Percentiles rank a stretch among this genome's conserved stretches.
Evolutionary conservation across 441 rosid genomes (phyloP).

Genomic region (Brassica hybrid): DNA sequence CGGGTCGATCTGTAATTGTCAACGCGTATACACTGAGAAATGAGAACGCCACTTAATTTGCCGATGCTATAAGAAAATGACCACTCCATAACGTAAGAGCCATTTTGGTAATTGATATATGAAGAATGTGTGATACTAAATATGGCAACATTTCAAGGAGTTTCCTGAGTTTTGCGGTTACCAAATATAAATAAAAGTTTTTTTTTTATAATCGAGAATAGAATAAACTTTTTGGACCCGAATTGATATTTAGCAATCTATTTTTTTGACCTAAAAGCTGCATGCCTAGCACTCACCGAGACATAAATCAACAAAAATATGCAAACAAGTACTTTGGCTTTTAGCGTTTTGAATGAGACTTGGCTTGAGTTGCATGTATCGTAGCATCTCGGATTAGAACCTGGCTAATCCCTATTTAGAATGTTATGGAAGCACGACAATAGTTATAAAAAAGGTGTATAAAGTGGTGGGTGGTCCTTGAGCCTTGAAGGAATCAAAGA

Average conservation of each 20-base stretch:
- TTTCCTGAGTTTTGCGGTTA: background rate
- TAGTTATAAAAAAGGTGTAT: background rate
- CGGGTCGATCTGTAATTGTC: slow-evolving; percentile 31
- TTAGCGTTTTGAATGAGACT: background rate
- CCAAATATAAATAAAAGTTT: too few relatives aligned
- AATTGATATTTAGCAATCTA: background rate
- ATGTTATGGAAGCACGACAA: slow-evolving; percentile 28
- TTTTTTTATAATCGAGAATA: background rate
- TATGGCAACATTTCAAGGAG: slow-evolving; percentile 8
- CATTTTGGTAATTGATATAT: slow-evolving; percentile 26
- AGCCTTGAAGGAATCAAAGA: slow-evolving; percentile 45
- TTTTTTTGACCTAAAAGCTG: background rate
- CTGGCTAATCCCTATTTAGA: slow-evolving; percentile 9
- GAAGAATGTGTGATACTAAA: background rate
- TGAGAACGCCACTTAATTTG: slow-evolving; percentile 35
- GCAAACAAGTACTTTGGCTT: background rate
- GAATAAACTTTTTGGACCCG: background rate
- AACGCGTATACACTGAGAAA: slow-evolving; percentile 34
- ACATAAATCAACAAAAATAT: background rate
- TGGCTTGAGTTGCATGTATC: background rate
- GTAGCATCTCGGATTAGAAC: slow-evolving; percentile 1
- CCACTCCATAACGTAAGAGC: slow-evolving; percentile 27
- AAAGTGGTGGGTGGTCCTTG: slow-evolving; percentile 43
- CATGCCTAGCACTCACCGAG: background rate
- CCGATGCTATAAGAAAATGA: slow-evolving; percentile 34